These are phyloP conservation scores for Mycena citricolor DNA, from an alignment of 1,284 basidiomycete genomes.

Conservation along the genomic window DNA sequence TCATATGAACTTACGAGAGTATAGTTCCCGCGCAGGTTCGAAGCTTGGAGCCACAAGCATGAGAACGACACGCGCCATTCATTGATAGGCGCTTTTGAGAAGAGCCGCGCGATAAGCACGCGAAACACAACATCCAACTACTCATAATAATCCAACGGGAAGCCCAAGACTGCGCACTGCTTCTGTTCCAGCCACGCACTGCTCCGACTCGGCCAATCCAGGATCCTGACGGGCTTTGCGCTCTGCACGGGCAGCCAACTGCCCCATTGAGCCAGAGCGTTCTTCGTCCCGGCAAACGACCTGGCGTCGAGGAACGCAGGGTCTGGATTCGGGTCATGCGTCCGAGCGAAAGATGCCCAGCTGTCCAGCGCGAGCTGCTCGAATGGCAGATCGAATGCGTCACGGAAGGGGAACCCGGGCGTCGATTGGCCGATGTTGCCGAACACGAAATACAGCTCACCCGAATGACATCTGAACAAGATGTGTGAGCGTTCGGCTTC, in stretches of 20 bases:
- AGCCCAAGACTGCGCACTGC: slow-evolving; percentile 22
- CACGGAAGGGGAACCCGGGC: slow-evolving; percentile 31
- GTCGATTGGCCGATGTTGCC: slow-evolving; percentile 16
- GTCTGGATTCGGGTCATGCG: slow-evolving; percentile 31
- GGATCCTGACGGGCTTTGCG: slow-evolving; percentile 9
- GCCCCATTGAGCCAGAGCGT: slow-evolving; percentile 23
- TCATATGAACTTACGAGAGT: too few relatives aligned
- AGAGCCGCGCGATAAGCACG: too few relatives aligned
- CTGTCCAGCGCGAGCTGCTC: slow-evolving; percentile 31
- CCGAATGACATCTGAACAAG: slow-evolving; percentile 31
- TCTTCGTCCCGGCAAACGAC: slow-evolving; percentile 28
- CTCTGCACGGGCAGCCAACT: slow-evolving; percentile 15
- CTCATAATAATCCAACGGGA: slow-evolving; percentile 23
- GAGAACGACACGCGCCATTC: too few relatives aligned
- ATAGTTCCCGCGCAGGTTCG: too few relatives aligned
- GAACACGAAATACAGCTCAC: slow-evolving; percentile 30
- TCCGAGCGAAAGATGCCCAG: slow-evolving; percentile 33
- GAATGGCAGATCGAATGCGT: slow-evolving; percentile 30
- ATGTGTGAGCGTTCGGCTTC: not conserved
- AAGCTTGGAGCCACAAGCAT: too few relatives aligned
- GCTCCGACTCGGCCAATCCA: slow-evolving; percentile 16
- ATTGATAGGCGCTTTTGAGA: too few relatives aligned
- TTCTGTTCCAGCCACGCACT: slow-evolving; percentile 20
- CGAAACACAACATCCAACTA: too few relatives aligned
- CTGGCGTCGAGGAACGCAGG: slow-evolving; percentile 29